A percentile compares a stretch with the other conserved stretches of the same genome.
These are phyloP conservation scores for Silene uniflora DNA, from an alignment of 148 eudicot genomes.

Conservation along the genomic window DNA sequence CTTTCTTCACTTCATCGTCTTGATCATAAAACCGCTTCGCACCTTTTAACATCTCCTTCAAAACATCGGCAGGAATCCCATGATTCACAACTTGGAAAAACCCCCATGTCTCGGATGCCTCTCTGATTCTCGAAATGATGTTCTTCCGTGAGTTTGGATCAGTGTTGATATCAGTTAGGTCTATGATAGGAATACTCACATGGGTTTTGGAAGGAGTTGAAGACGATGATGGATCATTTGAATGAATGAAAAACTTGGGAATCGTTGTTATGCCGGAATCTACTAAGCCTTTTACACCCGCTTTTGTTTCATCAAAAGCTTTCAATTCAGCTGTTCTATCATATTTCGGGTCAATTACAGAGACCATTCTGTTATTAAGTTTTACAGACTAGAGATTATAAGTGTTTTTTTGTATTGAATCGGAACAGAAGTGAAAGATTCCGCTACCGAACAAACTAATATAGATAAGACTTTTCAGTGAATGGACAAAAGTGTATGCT, in stretches of 20 bases:
- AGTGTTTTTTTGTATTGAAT: neutral
- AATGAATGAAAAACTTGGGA: slow-evolving; percentile 31
- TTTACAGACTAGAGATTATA: neutral
- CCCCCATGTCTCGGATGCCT: slow-evolving; percentile 30
- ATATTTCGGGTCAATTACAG: neutral
- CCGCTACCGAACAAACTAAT: neutral
- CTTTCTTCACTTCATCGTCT: slow-evolving; percentile 35
- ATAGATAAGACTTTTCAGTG: neutral
- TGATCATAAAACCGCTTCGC: slow-evolving; percentile 34
- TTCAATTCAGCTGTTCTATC: slow-evolving; percentile 34
- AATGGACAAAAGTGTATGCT: neutral
- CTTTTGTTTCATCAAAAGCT: slow-evolving; percentile 56
- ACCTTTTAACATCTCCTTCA: slow-evolving; percentile 30
- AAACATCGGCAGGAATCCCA: slow-evolving; percentile 27
- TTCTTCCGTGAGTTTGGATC: slow-evolving; percentile 5
- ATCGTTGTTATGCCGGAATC: slow-evolving; percentile 40
- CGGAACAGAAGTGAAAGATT: neutral
- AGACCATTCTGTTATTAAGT: neutral
- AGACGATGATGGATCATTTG: neutral
- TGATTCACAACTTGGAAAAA: slow-evolving; percentile 45
- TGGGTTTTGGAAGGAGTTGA: neutral
- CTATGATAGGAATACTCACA: neutral
- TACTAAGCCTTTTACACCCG: slow-evolving; percentile 57
- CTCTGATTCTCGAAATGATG: slow-evolving; percentile 8
- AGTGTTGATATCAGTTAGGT: neutral